Evolutionary conservation across 2,329 filamentous ascomycete species (phyloP), one percentile per base, ranked within the genome.

Genomic region (Colletotrichum noveboracense): DNA sequence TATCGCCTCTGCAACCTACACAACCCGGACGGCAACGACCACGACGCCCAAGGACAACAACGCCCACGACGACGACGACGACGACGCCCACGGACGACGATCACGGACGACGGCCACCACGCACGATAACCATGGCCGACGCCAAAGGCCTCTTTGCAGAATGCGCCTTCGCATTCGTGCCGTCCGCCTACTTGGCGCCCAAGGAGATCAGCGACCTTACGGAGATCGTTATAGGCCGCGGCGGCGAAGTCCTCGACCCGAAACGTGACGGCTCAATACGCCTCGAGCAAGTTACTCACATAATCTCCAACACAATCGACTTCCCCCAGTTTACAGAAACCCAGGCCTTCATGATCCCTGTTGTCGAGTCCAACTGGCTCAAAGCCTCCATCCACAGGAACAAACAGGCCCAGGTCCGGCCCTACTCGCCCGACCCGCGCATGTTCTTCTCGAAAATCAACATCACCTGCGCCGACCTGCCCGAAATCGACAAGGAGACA

Each of bases 391-490:
- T 98, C 3, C 84, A 88, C 26, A 94, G 93, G 79, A 88, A 88
- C 73, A 96, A 94, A 82, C 89, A 94, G 70, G 93, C 93, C 38
- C 95, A 95, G 79, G 91, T 96, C 12, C 92, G 96, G 55, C 94
- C 95, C 18, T 97, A 94, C 83, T 98, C 94, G 61, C 97, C 97
- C 2, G 97, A 99, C 80, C 96, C 96, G 3, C 91, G 94, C 74
- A 92, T 98, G 82, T 97, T 98, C 83, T 95, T 99, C 85, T 94
- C 94, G 67, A 93, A 95, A 79, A 94, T 98, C 56, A 91, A 94
- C 32, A 89, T 98, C 21, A 94, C 93, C 36, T 97, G 95, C 81
- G 95, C 93, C 62, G 94, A 97, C 80, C 91, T 99, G 62, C 97
- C 97, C 0, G 88, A 92, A 43, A 94, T 92, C 43, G 97, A 99